Evolutionary conservation across 345 rosid genomes (phyloP), one percentile per base, ranked within the genome.

Genomic region (Punica granatum): DNA sequence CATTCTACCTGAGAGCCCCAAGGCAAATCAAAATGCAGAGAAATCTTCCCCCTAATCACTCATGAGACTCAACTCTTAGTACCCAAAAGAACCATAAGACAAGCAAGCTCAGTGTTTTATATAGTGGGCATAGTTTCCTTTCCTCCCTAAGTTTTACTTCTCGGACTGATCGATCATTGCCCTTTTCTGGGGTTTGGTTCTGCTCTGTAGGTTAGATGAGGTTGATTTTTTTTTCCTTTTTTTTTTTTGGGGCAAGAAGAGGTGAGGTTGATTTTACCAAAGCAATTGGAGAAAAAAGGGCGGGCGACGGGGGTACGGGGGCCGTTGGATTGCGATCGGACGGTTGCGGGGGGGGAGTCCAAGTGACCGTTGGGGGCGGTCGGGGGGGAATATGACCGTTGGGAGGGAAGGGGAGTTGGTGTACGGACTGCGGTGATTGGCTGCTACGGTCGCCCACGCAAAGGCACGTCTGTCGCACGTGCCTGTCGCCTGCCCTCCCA

Each of bases 381-480:
- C 96, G 90, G 92, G 90, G 89, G 74, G 84, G 78, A 91, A 91
- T 88, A 82, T 88, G 87, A 91, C 99, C 99, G 99, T 94, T 93
- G 87, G 63, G 48, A 72, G 61, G 10, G 39, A 64, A 39, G 78
- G 71, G 81, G 74, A 59, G 78, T 80, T 75, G 78, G 78, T 74
- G 90, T 85, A 84, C 86, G 88, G 44, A 71, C 19, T 39, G 11
- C 46, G 65, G 63, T 53, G 59, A 25, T 53, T 53, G 59, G 54
- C 54, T 49, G 54, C 25, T 49, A 10, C 25, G 25, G 23, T 21
- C 19, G 54, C 26, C 54, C 54, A 6, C 4, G 54, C 54, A 49
- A 49, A 49, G 54, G 72, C 87, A 83, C 83, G 77, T 77, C 60
- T 51, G 8, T 6, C 42, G 79, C 88, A 87, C 86, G 84, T 83